Conservation (phyloP, 352 stramenopile species). For the Pythium rhizo-oryzae region DNA sequence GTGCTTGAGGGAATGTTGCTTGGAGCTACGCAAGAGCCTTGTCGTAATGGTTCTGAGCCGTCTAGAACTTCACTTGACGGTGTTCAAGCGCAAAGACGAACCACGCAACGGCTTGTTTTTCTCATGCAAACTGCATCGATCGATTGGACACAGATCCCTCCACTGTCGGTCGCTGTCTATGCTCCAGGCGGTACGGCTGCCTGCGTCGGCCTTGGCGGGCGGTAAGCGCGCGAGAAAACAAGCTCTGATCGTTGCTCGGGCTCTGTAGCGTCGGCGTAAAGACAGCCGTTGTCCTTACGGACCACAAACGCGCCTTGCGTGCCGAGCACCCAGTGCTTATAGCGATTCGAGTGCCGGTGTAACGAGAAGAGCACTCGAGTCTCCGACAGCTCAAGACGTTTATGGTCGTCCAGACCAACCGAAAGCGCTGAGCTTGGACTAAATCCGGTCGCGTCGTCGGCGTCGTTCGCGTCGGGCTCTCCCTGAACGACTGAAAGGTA, state of each 20-base stretch:
- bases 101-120: too few species aligned
- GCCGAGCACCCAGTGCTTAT: neutral
- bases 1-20: too few species aligned
- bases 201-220: too few species aligned
- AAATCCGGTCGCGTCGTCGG: neutral
- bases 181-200: too few species aligned
- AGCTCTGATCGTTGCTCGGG: neutral
- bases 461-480: neutral
- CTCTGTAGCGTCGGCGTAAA: neutral
- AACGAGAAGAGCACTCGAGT: neutral
- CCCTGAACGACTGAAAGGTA: neutral
- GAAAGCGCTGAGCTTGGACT: neutral
- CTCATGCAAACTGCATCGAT: too few species aligned
- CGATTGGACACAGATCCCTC: too few species aligned
- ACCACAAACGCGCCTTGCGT: neutral
- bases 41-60: too few species aligned
- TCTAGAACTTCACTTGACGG: too few species aligned
- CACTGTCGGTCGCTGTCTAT: too few species aligned
- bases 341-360: neutral
- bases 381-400: neutral
- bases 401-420: neutral
- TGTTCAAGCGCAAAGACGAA: too few species aligned
- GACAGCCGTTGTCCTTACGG: neutral
- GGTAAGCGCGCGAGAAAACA: neutral
- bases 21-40: too few species aligned